These are phyloP conservation scores for Epichloe typhina DNA, from an alignment of 2,329 filamentous ascomycete species.

Conservation along the genomic window DNA sequence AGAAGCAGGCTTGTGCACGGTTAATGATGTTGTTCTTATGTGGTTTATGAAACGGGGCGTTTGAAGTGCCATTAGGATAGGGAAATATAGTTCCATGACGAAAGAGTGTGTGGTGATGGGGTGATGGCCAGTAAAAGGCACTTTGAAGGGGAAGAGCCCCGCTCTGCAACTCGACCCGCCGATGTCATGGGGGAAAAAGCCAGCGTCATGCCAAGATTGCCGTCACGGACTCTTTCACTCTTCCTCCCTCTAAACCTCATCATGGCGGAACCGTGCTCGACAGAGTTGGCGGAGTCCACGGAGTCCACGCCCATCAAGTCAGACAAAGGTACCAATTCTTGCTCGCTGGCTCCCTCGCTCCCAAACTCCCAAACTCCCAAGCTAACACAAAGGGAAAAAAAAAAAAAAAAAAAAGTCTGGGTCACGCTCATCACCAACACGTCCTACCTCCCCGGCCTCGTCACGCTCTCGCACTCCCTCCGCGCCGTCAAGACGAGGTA, in stretches of 20 bases:
- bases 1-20: background rate
- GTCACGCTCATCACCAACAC: conserved; percentile 78
- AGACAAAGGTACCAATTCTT: conserved; percentile 1
- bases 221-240: too few relatives aligned
- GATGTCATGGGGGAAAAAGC: background rate
- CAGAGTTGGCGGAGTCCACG: background rate
- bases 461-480: conserved; percentile 70
- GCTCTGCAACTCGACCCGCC: background rate
- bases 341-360: too few relatives aligned
- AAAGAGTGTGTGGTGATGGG: background rate
- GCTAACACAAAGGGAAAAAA: background rate
- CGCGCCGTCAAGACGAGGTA: conserved; percentile 52
- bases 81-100: background rate
- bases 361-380: background rate
- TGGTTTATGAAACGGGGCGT: background rate
- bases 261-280: background rate
- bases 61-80: background rate
- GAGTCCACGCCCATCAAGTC: background rate
- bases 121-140: too few relatives aligned
- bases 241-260: background rate
- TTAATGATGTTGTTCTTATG: background rate
- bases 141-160: background rate
- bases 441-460: conserved; percentile 66
- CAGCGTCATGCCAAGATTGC: background rate
- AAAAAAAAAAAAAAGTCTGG: conserved; percentile 51